Conservation (phyloP, 768 basidiomycete species). For the Amanita rubescens region DNA sequence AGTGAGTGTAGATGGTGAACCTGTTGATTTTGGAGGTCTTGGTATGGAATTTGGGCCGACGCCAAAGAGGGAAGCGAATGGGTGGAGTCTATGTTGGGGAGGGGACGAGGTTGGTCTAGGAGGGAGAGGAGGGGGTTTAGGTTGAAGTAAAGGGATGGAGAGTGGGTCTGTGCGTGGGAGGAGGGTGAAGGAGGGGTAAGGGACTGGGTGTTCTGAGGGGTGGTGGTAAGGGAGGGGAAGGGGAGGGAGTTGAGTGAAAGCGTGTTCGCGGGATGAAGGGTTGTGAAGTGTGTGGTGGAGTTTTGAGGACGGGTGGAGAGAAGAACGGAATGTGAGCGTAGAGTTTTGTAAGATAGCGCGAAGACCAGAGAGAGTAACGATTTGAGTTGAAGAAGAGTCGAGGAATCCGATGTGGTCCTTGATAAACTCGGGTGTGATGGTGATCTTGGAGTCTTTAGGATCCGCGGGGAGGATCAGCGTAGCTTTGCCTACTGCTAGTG, state of each 20-base stretch:
- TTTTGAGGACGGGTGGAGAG: slow-evolving; percentile 19
- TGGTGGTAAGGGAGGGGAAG: slow-evolving; percentile 35
- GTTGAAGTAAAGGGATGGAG: no score
- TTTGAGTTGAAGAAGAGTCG: slow-evolving; percentile 36
- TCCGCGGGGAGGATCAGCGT: slow-evolving; percentile 76
- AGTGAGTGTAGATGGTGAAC: slow-evolving; percentile 16
- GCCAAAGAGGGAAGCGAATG: slow-evolving; percentile 81
- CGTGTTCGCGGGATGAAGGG: slow-evolving; percentile 25
- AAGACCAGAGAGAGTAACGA: slow-evolving; percentile 80
- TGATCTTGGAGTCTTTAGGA: slow-evolving; percentile 28
- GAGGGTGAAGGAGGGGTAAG: slow-evolving; percentile 25
- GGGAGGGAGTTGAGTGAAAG: slow-evolving; percentile 40
- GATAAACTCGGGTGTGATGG: slow-evolving; percentile 65
- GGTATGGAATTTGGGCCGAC: slow-evolving; percentile 22
- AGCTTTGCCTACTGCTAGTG: slow-evolving; percentile 67
- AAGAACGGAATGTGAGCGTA: slow-evolving; percentile 25
- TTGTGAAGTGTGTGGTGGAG: no score
- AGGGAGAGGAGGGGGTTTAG: no score
- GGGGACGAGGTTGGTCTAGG: slow-evolving; percentile 24
- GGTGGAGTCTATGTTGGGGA: slow-evolving; percentile 47
- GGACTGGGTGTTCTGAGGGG: slow-evolving; percentile 30
- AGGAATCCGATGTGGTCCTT: slow-evolving; percentile 77
- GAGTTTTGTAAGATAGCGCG: slow-evolving; percentile 66
- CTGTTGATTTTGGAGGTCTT: slow-evolving; percentile 14
- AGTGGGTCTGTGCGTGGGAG: no score